Percentiles rank a stretch among this genome's conserved stretches.
phyloP scores from a whole-genome alignment of 805 yeast genomes.

The Torulaspora franciscae region DNA sequence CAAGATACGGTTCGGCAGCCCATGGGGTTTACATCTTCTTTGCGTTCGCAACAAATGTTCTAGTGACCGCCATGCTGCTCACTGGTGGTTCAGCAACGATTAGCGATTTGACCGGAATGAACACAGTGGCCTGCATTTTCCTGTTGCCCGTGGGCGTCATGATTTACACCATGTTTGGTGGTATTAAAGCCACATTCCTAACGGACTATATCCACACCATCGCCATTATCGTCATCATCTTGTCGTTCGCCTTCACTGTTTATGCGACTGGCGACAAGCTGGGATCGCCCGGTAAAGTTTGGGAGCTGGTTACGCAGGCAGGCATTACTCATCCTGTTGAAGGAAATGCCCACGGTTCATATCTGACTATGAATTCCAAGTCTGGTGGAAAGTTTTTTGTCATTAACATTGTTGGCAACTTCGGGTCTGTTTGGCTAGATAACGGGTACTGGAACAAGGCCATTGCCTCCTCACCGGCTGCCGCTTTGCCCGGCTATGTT shows the following conservation, averaged over 20 bases:
- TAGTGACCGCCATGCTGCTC: slow-evolving; percentile 88
- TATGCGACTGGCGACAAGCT: slow-evolving; percentile 63
- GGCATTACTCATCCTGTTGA: slow-evolving; percentile 59
- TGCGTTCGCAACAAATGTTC: slow-evolving; percentile 80
- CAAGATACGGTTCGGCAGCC: slow-evolving; percentile 72
- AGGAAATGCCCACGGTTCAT: slow-evolving; percentile 84
- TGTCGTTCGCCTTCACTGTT: slow-evolving; percentile 75
- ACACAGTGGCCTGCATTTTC: slow-evolving; percentile 75
- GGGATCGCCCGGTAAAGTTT: slow-evolving; percentile 80
- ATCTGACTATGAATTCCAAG: slow-evolving; percentile 79
- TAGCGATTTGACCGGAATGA: slow-evolving; percentile 74
- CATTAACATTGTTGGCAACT: slow-evolving; percentile 82
- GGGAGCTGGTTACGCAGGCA: slow-evolving; percentile 62
- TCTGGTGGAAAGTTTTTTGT: slow-evolving; percentile 88
- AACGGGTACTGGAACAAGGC: slow-evolving; percentile 89
- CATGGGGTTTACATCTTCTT: slow-evolving; percentile 70
- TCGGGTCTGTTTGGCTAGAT: slow-evolving; percentile 83
- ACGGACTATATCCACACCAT: slow-evolving; percentile 81
- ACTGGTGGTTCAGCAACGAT: slow-evolving; percentile 89
- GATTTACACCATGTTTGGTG: slow-evolving; percentile 72
- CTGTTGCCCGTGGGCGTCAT: slow-evolving; percentile 77
- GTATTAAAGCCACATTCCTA: slow-evolving; percentile 74
- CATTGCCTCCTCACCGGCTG: slow-evolving; percentile 75
- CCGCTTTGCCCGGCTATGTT: slow-evolving; percentile 83
- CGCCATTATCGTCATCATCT: slow-evolving; percentile 67